Evolutionary conservation across 306 rosid genomes (phyloP), one percentile per base, ranked within the genome.

Genomic region (Rosa persica): DNA sequence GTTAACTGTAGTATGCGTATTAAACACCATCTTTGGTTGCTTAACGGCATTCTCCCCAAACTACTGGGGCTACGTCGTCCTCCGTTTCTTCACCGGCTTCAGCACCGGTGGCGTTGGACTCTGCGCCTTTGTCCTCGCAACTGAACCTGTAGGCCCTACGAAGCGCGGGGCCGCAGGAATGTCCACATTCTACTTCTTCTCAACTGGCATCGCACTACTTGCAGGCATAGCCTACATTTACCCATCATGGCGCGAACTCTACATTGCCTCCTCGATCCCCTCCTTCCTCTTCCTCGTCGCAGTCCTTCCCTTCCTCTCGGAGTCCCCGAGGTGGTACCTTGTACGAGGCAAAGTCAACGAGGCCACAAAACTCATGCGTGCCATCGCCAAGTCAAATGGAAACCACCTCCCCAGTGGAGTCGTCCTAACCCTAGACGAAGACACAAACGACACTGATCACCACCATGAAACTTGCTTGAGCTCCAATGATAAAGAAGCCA

Each of bases 161-260:
- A 94, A 80, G 66, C 98, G 98, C 0, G 97, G 95, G 8, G 0
- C 30, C 0, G 93, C 88, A 0, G 98, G 98, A 16, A 94, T 94
- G 97, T 94, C 97, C 80, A 90, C 97, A 36, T 94, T 92, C 85
- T 92, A 90, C 93, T 92, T 94, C 89, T 94, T 94, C 89, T 94
- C 98, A 10, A 44, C 82, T 0, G 98, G 98, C 48, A 90, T 94
- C 4, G 97, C 92, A 10, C 0, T 87, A 19, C 93, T 94, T 78
- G 79, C 98, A 0, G 87, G 75, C 58, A 84, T 88, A 0, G 97
- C 98, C 17, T 94, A 86, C 82, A 8, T 68, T 70, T 92, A 92
- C 75, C 88, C 47, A 23, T 67, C 88, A 66, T 91, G 98, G 98
- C 96, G 97, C 4, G 19, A 80, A 0, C 97, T 93, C 70, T 93